Conservation (phyloP, 768 basidiomycete genomes). For the Suillus subluteus region DNA sequence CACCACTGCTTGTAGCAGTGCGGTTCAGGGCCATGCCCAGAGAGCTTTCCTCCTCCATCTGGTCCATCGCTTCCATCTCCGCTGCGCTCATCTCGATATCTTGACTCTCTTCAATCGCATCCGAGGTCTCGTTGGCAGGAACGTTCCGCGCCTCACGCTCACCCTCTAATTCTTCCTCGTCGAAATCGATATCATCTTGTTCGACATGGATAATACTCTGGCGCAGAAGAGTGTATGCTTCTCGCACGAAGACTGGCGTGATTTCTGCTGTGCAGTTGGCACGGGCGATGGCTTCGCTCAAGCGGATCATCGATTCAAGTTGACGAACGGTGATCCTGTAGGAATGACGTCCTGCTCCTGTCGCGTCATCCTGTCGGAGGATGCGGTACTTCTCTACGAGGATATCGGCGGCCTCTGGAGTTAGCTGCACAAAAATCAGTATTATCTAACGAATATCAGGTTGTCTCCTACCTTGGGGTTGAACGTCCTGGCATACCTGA, state of each 20-base stretch:
- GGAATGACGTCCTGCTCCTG: constrained; percentile 86
- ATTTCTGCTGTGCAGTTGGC: constrained; percentile 99
- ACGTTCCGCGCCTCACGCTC: constrained; percentile 46
- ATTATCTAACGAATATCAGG: not conserved
- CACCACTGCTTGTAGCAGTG: constrained; percentile 40
- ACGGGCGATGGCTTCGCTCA: constrained; percentile 95
- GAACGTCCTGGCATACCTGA: constrained; percentile 96
- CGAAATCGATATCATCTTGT: constrained; percentile 97
- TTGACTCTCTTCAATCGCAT: constrained; percentile 52
- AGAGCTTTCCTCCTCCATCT: constrained; percentile 51
- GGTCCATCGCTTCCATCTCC: constrained; percentile 56
- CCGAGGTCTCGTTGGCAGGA: constrained; percentile 37
- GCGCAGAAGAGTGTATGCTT: constrained; percentile 90
- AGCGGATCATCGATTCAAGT: constrained; percentile 96
- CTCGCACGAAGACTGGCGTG: constrained; percentile 90
- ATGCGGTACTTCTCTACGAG: constrained; percentile 95
- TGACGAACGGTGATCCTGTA: constrained; percentile 98
- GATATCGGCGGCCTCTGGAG: constrained; percentile 88
- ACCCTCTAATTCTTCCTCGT: constrained; percentile 80
- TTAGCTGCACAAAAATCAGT: constrained; percentile 60
- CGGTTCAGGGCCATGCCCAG: constrained; percentile 39
- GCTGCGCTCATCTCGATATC: constrained; percentile 68
- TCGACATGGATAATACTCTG: constrained; percentile 99
- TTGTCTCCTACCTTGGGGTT: constrained; percentile 79
- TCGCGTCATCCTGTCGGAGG: constrained; percentile 89